Conservation (phyloP, 371 early-diverging fungal genomes). For the Lichtheimia ramosa region DNA sequence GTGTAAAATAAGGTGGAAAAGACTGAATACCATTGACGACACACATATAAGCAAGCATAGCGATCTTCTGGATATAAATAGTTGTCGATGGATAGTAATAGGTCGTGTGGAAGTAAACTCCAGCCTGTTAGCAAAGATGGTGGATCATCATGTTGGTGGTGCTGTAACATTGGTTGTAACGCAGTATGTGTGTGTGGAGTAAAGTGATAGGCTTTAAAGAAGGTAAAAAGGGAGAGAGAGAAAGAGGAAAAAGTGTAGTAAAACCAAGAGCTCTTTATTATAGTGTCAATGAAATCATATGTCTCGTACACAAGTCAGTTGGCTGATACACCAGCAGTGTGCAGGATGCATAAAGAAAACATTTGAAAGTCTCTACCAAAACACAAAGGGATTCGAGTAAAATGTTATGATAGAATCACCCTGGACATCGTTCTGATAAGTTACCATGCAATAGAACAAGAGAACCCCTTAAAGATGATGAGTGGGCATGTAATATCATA, state of each 20-base stretch:
- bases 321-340: no score
- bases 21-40: constrained; percentile 10
- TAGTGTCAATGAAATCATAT: not conserved
- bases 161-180: not conserved
- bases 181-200: not conserved
- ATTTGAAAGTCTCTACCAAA: no score
- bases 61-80: constrained; percentile 9
- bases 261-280: not conserved
- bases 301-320: no score
- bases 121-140: not conserved
- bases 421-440: no score
- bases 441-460: no score
- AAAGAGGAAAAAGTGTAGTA: no score
- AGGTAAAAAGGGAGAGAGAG: not conserved
- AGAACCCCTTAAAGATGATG: no score
- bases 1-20: constrained; percentile 6
- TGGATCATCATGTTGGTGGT: not conserved
- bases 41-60: constrained; percentile 12
- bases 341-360: no score
- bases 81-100: constrained; percentile 4
- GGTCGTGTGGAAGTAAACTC: constrained; percentile 6
- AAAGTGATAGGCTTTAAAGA: not conserved
- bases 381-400: no score
- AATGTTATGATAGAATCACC: no score
- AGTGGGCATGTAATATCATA: no score